phyloP scores from a whole-genome alignment of 2,329 filamentous ascomycete genomes.

The Aureobasidium namibiae region DNA sequence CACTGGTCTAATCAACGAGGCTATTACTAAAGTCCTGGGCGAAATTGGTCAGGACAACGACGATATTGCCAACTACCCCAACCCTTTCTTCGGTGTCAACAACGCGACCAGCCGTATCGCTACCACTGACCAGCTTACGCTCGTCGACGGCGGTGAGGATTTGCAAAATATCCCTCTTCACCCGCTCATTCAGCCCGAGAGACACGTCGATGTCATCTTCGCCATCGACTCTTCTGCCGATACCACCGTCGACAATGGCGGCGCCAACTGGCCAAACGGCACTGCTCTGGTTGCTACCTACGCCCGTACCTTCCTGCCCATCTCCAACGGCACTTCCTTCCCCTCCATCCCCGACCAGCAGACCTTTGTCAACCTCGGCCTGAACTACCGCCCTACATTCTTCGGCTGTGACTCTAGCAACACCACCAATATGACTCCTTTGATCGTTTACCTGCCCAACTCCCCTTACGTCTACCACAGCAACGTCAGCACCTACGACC shows the following conservation, averaged over 20 bases:
- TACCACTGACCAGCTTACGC: slow-evolving; percentile 47
- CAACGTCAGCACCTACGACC: slow-evolving; percentile 73
- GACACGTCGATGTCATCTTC: slow-evolving; percentile 70
- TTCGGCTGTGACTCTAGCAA: slow-evolving; percentile 69
- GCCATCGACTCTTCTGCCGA: slow-evolving; percentile 73
- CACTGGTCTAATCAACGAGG: slow-evolving; percentile 26
- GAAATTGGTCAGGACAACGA: slow-evolving; percentile 51
- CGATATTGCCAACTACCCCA: slow-evolving; percentile 71
- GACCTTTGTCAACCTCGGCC: slow-evolving; percentile 68
- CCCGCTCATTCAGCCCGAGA: slow-evolving; percentile 65
- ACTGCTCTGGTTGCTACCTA: slow-evolving; percentile 68
- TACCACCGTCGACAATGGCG: slow-evolving; percentile 36
- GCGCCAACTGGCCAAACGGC: slow-evolving; percentile 65
- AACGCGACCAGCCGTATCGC: slow-evolving; percentile 52
- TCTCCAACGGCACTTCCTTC: slow-evolving; percentile 62
- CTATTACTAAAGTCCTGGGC: slow-evolving; percentile 37
- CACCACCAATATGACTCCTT: slow-evolving; percentile 50
- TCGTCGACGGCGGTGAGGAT: slow-evolving; percentile 74
- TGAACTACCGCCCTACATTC: slow-evolving; percentile 69
- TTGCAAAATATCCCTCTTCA: slow-evolving; percentile 71
- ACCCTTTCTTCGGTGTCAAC: slow-evolving; percentile 65
- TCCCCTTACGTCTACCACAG: slow-evolving; percentile 56
- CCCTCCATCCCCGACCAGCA: slow-evolving; percentile 64
- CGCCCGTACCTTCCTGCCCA: slow-evolving; percentile 51
- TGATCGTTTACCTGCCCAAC: slow-evolving; percentile 85